Conservation (phyloP, 2,329 filamentous ascomycete species). For the Tolypocladium nubicola region DNA sequence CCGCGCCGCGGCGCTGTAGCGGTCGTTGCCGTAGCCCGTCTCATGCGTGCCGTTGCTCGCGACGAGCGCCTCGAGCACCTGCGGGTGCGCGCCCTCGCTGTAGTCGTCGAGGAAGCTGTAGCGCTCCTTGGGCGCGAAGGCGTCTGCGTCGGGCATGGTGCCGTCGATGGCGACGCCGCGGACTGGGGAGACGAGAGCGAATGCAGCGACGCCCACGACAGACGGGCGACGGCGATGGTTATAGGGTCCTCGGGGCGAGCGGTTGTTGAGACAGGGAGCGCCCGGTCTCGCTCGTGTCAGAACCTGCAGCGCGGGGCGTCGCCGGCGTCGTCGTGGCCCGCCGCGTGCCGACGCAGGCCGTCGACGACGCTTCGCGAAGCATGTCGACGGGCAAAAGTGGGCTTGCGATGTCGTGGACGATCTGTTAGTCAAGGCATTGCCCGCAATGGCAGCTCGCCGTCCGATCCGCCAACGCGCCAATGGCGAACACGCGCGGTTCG, state of each 20-base stretch:
- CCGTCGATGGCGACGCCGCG: background rate
- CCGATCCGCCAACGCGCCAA: background rate
- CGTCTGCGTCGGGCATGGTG: constrained; percentile 7
- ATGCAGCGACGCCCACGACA: background rate
- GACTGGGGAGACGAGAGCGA: background rate
- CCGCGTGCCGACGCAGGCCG: constrained; percentile 9
- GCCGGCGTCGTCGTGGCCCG: background rate
- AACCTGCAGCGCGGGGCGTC: background rate
- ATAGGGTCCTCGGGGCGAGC: no score
- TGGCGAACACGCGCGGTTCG: background rate
- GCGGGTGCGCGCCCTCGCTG: constrained; percentile 39
- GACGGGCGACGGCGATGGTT: background rate
- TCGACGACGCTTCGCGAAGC: background rate
- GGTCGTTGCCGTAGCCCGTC: constrained; percentile 34
- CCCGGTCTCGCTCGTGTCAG: background rate
- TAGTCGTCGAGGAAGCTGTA: constrained; percentile 42
- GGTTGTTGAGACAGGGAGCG: background rate
- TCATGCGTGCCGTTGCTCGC: constrained; percentile 33
- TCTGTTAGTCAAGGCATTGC: background rate
- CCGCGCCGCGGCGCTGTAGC: constrained; percentile 30
- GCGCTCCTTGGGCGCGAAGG: constrained; percentile 4
- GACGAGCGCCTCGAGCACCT: constrained; percentile 34
- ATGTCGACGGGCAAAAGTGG: constrained; percentile 4
- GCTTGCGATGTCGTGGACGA: background rate
- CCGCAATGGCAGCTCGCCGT: background rate